A percentile compares a stretch with the other conserved stretches of the same genome.
phyloP scores from a whole-genome alignment of 1,139 yeast species.

The Saccharomyces hybrid region DNA sequence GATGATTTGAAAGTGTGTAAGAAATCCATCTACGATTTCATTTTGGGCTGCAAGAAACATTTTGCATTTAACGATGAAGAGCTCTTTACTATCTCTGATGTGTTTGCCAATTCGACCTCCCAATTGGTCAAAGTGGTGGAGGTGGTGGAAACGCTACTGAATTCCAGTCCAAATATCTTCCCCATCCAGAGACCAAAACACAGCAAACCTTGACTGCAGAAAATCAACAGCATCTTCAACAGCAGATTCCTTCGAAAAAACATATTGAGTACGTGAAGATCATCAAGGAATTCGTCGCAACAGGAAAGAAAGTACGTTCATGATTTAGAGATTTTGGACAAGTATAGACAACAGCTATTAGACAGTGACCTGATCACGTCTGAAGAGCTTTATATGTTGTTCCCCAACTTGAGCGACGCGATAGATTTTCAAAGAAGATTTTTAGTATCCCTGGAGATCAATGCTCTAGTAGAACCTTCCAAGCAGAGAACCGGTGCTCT shows the following conservation, averaged over 20 bases:
- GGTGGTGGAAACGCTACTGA: constrained; percentile 59
- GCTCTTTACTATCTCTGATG: constrained; percentile 83
- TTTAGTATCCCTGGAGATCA: constrained; percentile 80
- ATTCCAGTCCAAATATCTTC: constrained; percentile 41
- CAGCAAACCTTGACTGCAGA: constrained; percentile 15
- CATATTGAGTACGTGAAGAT: constrained; percentile 42
- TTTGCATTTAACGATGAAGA: constrained; percentile 71
- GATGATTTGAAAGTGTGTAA: constrained; percentile 82
- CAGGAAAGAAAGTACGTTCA: constrained; percentile 90
- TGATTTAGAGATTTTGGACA: constrained; percentile 68
- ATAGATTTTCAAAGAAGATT: constrained; percentile 90
- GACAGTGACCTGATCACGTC: constrained; percentile 61
- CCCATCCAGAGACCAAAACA: constrained; percentile 19
- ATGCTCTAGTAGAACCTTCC: constrained; percentile 63
- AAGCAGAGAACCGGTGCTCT: constrained; percentile 84
- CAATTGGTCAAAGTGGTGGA: constrained; percentile 66
- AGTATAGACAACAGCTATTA: constrained; percentile 61
- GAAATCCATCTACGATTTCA: constrained; percentile 82
- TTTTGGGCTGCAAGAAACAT: constrained; percentile 76
- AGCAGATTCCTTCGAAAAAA: constrained; percentile 8
- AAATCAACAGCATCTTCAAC: constrained; percentile 6
- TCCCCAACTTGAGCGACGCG: constrained; percentile 80
- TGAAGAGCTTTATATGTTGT: constrained; percentile 72
- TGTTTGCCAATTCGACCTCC: constrained; percentile 73
- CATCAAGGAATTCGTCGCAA: constrained; percentile 73